Evolutionary conservation across 148 eudicot genomes (phyloP).

Genomic region (Fallopia convolvulus): DNA sequence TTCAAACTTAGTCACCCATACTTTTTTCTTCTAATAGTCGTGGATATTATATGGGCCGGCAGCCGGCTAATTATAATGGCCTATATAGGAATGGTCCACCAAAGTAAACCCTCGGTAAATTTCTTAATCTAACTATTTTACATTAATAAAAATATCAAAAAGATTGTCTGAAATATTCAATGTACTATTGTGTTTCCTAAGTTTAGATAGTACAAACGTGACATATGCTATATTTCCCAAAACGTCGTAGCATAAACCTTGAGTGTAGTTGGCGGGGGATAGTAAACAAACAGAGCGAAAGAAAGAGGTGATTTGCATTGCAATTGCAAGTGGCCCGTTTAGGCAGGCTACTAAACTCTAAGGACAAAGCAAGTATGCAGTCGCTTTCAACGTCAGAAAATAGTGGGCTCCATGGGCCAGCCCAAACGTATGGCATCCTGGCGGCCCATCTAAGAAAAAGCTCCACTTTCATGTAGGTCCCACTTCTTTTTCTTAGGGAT

Average conservation of each 20-base stretch:
- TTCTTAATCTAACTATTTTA: too few relatives aligned
- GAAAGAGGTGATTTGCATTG: neutral
- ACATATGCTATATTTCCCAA: too few relatives aligned
- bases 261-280: neutral
- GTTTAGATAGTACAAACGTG: too few relatives aligned
- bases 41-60: too few relatives aligned
- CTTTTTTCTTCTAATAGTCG: too few relatives aligned
- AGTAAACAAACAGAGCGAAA: neutral
- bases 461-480: neutral
- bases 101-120: too few relatives aligned
- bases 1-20: too few relatives aligned
- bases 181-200: too few relatives aligned
- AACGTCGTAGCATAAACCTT: neutral
- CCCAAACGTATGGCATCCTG: neutral
- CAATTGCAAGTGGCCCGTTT: neutral
- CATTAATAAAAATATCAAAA: too few relatives aligned
- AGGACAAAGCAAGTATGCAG: neutral
- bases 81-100: too few relatives aligned
- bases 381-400: neutral
- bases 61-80: too few relatives aligned
- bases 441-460: neutral
- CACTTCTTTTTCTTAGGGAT: neutral
- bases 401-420: constrained; percentile 2
- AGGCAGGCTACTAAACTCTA: neutral
- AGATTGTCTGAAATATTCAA: too few relatives aligned